Percentiles rank a stretch among this genome's conserved stretches.
phyloP scores from a whole-genome alignment of 257 asterid genomes.

The Ballota nigra region DNA sequence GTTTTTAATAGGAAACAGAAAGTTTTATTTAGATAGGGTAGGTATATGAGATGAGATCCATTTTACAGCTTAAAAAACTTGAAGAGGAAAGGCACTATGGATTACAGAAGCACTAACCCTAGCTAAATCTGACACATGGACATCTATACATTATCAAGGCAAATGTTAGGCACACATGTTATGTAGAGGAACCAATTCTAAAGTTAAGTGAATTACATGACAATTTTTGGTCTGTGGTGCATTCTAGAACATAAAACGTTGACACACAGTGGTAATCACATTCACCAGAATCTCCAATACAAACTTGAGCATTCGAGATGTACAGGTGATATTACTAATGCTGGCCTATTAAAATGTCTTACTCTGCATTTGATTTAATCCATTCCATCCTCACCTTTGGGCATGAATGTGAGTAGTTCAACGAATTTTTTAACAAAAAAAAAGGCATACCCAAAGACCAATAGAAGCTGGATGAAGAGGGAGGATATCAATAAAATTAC shows the following conservation, averaged over 20 bases:
- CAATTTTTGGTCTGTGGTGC: neutral
- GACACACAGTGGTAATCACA: neutral
- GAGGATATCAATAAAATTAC: slow-evolving; percentile 33
- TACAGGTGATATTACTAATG: slow-evolving; percentile 2
- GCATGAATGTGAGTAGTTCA: neutral
- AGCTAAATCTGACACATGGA: neutral
- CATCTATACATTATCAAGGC: neutral
- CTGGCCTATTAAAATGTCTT: neutral
- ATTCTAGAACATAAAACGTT: neutral
- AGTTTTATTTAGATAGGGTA: neutral
- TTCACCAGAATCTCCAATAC: neutral
- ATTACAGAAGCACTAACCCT: neutral
- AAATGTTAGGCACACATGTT: neutral
- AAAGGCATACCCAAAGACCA: neutral
- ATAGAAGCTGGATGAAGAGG: slow-evolving; percentile 2
- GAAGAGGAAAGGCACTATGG: neutral
- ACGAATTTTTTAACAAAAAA: neutral
- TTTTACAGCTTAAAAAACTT: neutral
- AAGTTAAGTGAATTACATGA: neutral
- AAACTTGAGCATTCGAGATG: neutral
- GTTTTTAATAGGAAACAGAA: neutral
- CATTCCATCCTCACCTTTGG: neutral
- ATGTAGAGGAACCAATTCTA: neutral
- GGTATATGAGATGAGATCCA: neutral
- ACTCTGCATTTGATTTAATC: slow-evolving; percentile 1